Evolutionary conservation across 2,329 filamentous ascomycete species (phyloP), one percentile per base, ranked within the genome.

Genomic region (Talaromyces islandicus): DNA sequence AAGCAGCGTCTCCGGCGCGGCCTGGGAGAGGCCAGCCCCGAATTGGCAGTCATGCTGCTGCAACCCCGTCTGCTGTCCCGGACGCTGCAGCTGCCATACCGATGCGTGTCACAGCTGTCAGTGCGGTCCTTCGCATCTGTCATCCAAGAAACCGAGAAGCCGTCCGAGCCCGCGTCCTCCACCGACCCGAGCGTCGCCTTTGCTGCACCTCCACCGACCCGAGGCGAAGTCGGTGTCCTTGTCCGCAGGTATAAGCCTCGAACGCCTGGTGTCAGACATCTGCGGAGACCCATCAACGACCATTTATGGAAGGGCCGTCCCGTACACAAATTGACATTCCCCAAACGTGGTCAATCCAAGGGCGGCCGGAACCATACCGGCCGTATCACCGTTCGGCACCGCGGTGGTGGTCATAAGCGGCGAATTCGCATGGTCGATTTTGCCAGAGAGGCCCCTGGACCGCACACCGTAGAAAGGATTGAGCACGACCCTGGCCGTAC

Each of bases 271-370:
- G 77, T 96, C 61, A 88, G 94, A 70, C 94, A 99, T 84, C 81
- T 99, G 65, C 89, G 88, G 74, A 86, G 94, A 50, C 92, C 94
- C 14, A 88, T 97, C 77, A 97, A 97, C 77, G 92, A 97, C 70
- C 94, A 99, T 75, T 80, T 99, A 52, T 97, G 91, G 91, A 97
- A 96, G 77, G 94, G 94, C 61, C 83, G 92, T 60, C 91, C 94
- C 0, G 87, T 89, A 66, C 81, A 90, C 35, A 85, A 88, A 56
- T 83, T 99, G 74, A 99, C 95, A 11, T 90, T 91, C 69, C 86
- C 92, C 41, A 96, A 97, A 75, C 93, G 93, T 75, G 94, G 94
- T 17, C 92, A 96, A 69, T 88, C 85, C 57, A 94, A 96, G 75
- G 95, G 94, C 75, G 94, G 94, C 50, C 86, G 94, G 68, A 99